These are phyloP conservation scores for Setomelanomma holmii DNA, from an alignment of 2,329 filamentous ascomycete species.

Conservation along the genomic window DNA sequence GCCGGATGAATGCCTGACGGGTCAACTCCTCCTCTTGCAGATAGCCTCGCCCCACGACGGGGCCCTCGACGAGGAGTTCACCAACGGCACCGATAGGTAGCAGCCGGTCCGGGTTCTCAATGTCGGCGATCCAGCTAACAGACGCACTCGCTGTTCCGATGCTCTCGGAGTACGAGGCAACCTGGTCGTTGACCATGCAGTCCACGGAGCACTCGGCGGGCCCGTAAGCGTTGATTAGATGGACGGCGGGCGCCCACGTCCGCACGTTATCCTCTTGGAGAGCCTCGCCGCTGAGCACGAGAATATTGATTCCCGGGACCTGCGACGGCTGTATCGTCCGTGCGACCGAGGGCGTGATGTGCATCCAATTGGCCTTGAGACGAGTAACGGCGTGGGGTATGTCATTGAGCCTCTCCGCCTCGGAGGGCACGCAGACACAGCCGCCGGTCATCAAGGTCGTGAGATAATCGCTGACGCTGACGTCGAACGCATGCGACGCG, in stretches of 20 bases:
- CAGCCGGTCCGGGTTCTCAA: slow-evolving; percentile 14
- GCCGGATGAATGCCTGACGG: neutral
- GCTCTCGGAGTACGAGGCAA: neutral
- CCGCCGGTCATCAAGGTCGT: neutral
- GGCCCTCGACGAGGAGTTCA: slow-evolving; percentile 26
- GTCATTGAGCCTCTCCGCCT: neutral
- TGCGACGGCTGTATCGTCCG: neutral
- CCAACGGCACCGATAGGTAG: slow-evolving; percentile 16
- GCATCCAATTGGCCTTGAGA: neutral
- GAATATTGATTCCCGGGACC: neutral
- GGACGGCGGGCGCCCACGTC: neutral
- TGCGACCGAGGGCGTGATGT: neutral
- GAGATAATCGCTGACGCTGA: neutral
- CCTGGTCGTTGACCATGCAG: neutral
- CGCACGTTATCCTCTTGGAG: neutral
- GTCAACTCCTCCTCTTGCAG: neutral
- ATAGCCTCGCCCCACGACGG: neutral
- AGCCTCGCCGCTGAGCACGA: neutral
- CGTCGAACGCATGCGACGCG: neutral
- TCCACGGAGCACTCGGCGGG: neutral
- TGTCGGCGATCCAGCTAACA: slow-evolving; percentile 30
- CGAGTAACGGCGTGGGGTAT: neutral
- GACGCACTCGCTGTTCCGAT: too few relatives aligned
- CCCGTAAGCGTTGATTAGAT: neutral
- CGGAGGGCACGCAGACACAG: neutral